Evolutionary conservation across 2,329 filamentous ascomycete genomes (phyloP), one percentile per base, ranked within the genome.

Genomic region (Didymella glomerata): DNA sequence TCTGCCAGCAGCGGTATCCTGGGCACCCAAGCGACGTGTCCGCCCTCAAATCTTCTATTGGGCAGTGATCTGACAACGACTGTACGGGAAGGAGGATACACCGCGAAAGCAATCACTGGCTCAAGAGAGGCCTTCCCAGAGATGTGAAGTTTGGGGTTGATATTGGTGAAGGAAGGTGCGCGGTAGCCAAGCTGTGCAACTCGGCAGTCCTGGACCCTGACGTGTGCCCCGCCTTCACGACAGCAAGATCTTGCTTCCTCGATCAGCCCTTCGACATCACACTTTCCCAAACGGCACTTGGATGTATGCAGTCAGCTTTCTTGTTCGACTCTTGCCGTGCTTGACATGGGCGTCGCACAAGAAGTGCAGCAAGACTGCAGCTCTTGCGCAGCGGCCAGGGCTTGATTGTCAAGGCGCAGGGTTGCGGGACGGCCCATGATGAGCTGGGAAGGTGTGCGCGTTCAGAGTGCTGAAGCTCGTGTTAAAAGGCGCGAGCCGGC

Each of bases 1-100:
- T 63, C 58, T 64, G 58, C 64, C 60, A 25, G 45, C 64, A 48
- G 60, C 48, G 62, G 52, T 54, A 60, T 60, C 65, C 63, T 46
- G 28, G 57, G 13, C 44, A 51, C 44, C 13, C 40, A 42, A 50
- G 32, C 47, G 59, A 65, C 61, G 62, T 65, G 66, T 63, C 56
- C 40, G 46, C 40, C 46, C 46, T 49, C 18, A 25, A 25, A 54
- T 34, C 8, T n/a, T 32, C 18, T 11, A 27, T 58, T 34, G 45
- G 46, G 40, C 16, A 46, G 3, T 42, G 45, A 58, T 58, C 30
- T 25, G 40, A 45, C 25, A 27, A 27, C 5, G 14, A 11, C 3
- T 41, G 20, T 20, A 46, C 32, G 25, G 16, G 14, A 54, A 14
- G 46, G 18, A 40, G n/a, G 3, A 25, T 49, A 7, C 40, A 24